Conservation (phyloP, 352 stramenopile genomes). For the Globisporangium nodosum region DNA sequence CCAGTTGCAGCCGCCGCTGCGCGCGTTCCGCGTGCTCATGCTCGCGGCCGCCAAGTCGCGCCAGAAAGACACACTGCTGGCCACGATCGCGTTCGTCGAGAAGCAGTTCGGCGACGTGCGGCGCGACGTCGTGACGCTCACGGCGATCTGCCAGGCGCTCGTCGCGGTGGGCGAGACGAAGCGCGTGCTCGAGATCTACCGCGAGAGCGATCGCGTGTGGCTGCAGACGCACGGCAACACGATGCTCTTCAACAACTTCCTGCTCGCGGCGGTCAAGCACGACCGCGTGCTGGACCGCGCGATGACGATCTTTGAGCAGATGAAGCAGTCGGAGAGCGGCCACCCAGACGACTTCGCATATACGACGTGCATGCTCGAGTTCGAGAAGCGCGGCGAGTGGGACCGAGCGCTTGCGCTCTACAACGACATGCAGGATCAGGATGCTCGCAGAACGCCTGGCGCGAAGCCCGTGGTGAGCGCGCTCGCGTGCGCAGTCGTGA, state of each 20-base stretch:
- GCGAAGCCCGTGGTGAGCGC: conserved; percentile 35
- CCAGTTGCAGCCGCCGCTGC: conserved; percentile 35
- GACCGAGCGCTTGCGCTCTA: conserved; percentile 43
- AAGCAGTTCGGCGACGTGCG: conserved; percentile 28
- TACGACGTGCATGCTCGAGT: conserved; percentile 46
- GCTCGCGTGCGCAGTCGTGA: conserved; percentile 37
- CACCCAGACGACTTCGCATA: conserved; percentile 60
- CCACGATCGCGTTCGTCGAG: conserved; percentile 42
- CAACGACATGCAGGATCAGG: conserved; percentile 44
- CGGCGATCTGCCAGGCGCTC: conserved; percentile 62
- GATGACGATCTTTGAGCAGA: conserved; percentile 36
- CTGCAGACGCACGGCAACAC: conserved; percentile 31
- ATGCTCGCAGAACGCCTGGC: conserved; percentile 11
- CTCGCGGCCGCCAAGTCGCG: conserved; percentile 39
- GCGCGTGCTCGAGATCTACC: conserved; percentile 43
- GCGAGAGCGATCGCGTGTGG: conserved; percentile 33
- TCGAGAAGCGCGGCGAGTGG: conserved; percentile 47
- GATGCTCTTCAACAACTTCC: conserved; percentile 54
- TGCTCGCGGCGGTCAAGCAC: conserved; percentile 36
- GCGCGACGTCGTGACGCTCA: conserved; percentile 42
- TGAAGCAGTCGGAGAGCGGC: conserved; percentile 30
- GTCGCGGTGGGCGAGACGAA: conserved; percentile 31
- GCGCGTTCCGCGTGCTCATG: conserved; percentile 58
- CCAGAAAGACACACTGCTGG: conserved; percentile 37
- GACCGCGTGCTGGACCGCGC: conserved; percentile 21